Conservation (phyloP, 73 alveolate species). For the Breviolum minutum region DNA sequence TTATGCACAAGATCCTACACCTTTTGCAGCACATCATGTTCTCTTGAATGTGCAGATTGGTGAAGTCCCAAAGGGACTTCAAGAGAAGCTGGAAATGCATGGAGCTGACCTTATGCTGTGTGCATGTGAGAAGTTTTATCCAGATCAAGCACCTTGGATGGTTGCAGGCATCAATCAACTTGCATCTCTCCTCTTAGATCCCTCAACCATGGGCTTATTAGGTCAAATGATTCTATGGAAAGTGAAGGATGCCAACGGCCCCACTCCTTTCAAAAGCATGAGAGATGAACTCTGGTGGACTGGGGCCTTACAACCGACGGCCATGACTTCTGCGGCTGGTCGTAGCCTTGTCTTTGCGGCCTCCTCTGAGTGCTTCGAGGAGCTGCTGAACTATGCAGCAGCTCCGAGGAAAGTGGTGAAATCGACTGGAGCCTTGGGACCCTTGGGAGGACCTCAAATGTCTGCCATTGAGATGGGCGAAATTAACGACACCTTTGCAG, state of each 20-base stretch:
- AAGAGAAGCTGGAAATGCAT: conserved; percentile 41
- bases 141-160: conserved; percentile 69
- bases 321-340: neutral
- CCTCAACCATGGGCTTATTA: conserved; percentile 33
- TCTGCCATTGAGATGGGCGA: conserved; percentile 77
- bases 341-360: conserved; percentile 45
- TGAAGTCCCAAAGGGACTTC: conserved; percentile 71
- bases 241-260: conserved; percentile 62
- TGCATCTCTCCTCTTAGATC: conserved; percentile 37
- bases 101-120: conserved; percentile 83
- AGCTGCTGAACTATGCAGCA: conserved; percentile 36
- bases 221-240: conserved; percentile 51
- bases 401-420: conserved; percentile 61
- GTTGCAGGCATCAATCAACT: conserved; percentile 55
- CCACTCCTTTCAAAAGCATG: conserved; percentile 72
- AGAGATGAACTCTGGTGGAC: conserved; percentile 62
- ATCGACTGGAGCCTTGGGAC: neutral
- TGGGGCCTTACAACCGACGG: conserved; percentile 47
- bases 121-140: conserved; percentile 72
- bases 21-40: conserved; percentile 74
- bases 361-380: conserved; percentile 47
- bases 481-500: conserved; percentile 66
- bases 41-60: conserved; percentile 60
- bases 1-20: conserved; percentile 53
- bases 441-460: conserved; percentile 46